These are phyloP conservation scores for Coemansia guatemalensis DNA, from an alignment of 192 early-diverging fungal genomes.

Conservation along the genomic window DNA sequence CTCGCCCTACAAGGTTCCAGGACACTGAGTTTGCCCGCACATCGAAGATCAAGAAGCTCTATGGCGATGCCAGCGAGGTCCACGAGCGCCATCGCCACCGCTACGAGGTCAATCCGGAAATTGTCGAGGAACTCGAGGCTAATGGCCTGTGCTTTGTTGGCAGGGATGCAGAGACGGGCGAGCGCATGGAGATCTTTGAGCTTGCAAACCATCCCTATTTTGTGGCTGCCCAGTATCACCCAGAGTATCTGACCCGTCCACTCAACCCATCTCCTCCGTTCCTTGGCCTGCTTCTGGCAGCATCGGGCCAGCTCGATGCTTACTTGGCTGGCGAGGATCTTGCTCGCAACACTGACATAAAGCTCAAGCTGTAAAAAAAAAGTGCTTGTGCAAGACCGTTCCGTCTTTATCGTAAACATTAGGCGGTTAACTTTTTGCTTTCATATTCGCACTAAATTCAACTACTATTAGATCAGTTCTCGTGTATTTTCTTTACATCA, in stretches of 20 bases:
- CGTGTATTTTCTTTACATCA: neutral
- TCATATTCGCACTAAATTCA: neutral
- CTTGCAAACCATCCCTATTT: constrained; percentile 87
- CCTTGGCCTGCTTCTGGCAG: constrained; percentile 88
- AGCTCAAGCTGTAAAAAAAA: constrained; percentile 40
- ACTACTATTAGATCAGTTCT: neutral
- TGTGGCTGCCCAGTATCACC: constrained; percentile 95
- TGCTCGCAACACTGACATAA: constrained; percentile 23
- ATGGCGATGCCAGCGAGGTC: constrained; percentile 58
- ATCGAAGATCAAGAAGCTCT: constrained; percentile 69
- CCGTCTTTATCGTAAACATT: neutral
- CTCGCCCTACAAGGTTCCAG: constrained; percentile 79
- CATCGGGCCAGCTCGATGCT: constrained; percentile 66
- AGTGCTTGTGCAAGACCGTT: neutral
- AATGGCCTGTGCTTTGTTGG: constrained; percentile 89
- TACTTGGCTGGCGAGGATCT: constrained; percentile 46
- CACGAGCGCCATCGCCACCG: constrained; percentile 96
- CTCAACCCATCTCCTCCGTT: constrained; percentile 90
- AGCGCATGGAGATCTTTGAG: constrained; percentile 99
- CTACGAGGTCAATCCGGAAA: constrained; percentile 96
- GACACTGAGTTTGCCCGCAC: constrained; percentile 56
- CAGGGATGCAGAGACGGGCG: constrained; percentile 83
- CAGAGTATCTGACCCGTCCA: constrained; percentile 96
- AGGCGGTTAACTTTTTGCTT: neutral
- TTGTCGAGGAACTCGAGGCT: constrained; percentile 70